Evolutionary conservation across 805 yeast species (phyloP).

Genomic region (Metschnikowia corniflorae): DNA sequence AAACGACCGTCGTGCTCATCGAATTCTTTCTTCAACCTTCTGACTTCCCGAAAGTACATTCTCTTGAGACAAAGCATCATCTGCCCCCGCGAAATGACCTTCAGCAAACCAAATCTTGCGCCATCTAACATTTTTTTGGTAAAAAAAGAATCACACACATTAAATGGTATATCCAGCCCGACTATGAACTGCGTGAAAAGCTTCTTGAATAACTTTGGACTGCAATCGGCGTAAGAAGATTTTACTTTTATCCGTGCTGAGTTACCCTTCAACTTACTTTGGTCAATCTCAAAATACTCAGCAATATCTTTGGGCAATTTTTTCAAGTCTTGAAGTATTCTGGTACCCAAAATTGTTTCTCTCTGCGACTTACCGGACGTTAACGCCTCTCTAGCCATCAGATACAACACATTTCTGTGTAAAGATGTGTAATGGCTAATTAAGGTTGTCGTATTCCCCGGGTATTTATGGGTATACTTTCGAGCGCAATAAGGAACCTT

Average conservation of each 20-base stretch:
- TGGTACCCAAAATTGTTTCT: conserved; percentile 6
- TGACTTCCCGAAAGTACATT: conserved; percentile 4
- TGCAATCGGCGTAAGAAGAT: conserved; percentile 4
- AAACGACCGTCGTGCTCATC: conserved; percentile 5
- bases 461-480: conserved; percentile 1
- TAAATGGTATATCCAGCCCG: conserved; percentile 3
- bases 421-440: not conserved
- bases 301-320: conserved; percentile 3
- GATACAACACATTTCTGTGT: conserved; percentile 1
- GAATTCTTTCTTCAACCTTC: conserved; percentile 2
- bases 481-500: not conserved
- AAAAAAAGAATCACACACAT: conserved; percentile 2
- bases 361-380: conserved; percentile 4
- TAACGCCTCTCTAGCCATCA: not conserved
- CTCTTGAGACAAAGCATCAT: conserved; percentile 4
- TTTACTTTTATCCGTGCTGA: not conserved
- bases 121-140: conserved; percentile 6
- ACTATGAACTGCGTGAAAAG: conserved; percentile 1
- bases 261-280: conserved; percentile 1
- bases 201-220: conserved; percentile 1
- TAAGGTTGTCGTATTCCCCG: conserved; percentile 7
- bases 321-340: conserved; percentile 1
- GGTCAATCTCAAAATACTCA: conserved; percentile 2
- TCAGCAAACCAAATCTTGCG: conserved; percentile 8
- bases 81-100: conserved; percentile 3